These are phyloP conservation scores for Pichia heedii DNA, from an alignment of 805 yeast species.

Conservation along the genomic window DNA sequence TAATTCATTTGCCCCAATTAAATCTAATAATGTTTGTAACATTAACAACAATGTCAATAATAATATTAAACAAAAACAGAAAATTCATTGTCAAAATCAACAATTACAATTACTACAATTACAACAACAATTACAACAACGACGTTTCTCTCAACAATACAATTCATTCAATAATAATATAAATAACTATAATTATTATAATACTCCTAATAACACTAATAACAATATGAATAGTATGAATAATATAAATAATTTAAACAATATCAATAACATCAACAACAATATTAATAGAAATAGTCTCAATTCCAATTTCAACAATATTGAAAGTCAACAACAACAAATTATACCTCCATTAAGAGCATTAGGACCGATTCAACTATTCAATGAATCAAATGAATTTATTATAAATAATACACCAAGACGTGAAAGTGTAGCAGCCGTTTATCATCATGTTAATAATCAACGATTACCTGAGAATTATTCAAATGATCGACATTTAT, in stretches of 20 bases:
- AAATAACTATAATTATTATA: no score
- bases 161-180: neutral
- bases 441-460: conserved; percentile 11
- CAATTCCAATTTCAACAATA: no score
- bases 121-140: neutral
- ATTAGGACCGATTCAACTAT: conserved; percentile 22
- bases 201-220: neutral
- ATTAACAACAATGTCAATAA: no score
- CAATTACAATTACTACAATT: neutral
- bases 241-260: neutral
- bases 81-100: conserved; percentile 1
- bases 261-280: neutral
- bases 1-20: conserved; percentile 9
- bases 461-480: neutral
- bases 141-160: conserved; percentile 2
- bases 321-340: conserved; percentile 13
- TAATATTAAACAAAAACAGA: neutral
- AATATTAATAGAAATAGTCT: no score
- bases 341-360: conserved; percentile 27
- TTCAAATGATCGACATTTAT: neutral
- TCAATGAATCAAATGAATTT: conserved; percentile 6
- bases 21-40: conserved; percentile 3
- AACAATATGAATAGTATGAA: neutral
- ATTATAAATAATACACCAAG: conserved; percentile 11
- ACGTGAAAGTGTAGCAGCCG: conserved; percentile 26